Base-by-base conservation (phyloP, 768 basidiomycete genomes). In the Psilocybe azurescens region DNA sequence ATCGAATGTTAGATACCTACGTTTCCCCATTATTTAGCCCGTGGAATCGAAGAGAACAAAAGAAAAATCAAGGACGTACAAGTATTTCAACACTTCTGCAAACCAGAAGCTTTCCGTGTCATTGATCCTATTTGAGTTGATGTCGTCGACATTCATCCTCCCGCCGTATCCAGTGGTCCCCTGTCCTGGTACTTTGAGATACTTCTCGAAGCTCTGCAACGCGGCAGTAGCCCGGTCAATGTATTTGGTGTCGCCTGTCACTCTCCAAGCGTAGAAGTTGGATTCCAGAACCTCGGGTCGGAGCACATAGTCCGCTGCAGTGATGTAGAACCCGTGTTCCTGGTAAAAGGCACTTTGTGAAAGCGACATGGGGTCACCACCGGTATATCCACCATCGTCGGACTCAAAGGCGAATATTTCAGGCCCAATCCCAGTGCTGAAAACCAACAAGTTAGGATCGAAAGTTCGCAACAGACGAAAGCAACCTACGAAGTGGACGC, bases 241-340 rank as follows among this genome's bases (percentile, higher is more conserved):
- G 71, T 91, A 92, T 66, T 88, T 89, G 5, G 73, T 73, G 65
- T 91, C 77, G 1, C 91, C 91, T 1, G 90, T 90, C 11, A 80
- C 83, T 32, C 91, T 83, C 80, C 81, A 92, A 0, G 89, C 91
- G 59, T 91, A 89, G 75, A 92, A 91, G 77, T 91, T 91, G 53
- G 86, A 88, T 71, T 93, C 90, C 11, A 92, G 81, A 18, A 92
- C 89, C 72, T 92, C 89, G 0, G 91, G 90, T 20, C 91, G 88
- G 39, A 86, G 76, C 68, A 86, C 80, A 65, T 91, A 92, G 62
- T 78, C 75, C 11, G 75, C 61, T 5, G 70, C 63, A 10, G 81
- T 82, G 62, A 89, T 83, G 68, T 88, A 91, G 73, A 82, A 91
- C 0, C 89, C 91, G 63, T 91, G 78, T 58, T 82, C 9, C 8